Percentiles rank a stretch among this genome's conserved stretches.
Evolutionary conservation across 73 alveolate genomes (phyloP).

Genomic region (Tetrahymena malaccensis): DNA sequence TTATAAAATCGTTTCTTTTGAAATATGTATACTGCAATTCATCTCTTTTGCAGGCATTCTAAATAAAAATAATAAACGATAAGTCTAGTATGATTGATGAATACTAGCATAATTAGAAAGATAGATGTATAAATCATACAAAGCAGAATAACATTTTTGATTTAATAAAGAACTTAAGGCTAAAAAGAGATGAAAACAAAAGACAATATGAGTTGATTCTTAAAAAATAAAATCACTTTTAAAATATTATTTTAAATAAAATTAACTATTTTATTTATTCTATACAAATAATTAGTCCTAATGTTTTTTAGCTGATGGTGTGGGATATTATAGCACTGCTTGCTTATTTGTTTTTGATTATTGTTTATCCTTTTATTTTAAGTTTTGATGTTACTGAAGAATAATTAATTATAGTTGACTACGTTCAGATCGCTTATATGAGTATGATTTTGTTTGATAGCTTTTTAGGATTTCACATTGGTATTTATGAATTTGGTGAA

Average conservation of each 20-base stretch:
- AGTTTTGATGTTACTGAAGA: neutral
- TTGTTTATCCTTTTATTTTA: neutral
- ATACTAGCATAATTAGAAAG: neutral
- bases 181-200: neutral
- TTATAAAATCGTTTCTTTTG: neutral
- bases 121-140: neutral
- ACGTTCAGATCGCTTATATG: neutral
- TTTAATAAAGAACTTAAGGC: neutral
- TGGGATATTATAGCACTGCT: neutral
- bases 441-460: neutral
- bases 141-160: neutral
- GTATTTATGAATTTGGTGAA: neutral
- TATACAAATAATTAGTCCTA: neutral
- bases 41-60: neutral
- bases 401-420: neutral
- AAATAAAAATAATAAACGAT: neutral
- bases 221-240: too few relatives aligned
- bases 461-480: neutral
- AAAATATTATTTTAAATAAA: too few relatives aligned
- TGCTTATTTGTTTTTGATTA: neutral
- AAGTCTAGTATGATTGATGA: neutral
- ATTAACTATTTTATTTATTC: too few relatives aligned
- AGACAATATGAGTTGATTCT: neutral
- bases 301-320: neutral
- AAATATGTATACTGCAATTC: neutral